Evolutionary conservation across 2,329 filamentous ascomycete genomes (phyloP).

Genomic region (Aspergillus sp.): DNA sequence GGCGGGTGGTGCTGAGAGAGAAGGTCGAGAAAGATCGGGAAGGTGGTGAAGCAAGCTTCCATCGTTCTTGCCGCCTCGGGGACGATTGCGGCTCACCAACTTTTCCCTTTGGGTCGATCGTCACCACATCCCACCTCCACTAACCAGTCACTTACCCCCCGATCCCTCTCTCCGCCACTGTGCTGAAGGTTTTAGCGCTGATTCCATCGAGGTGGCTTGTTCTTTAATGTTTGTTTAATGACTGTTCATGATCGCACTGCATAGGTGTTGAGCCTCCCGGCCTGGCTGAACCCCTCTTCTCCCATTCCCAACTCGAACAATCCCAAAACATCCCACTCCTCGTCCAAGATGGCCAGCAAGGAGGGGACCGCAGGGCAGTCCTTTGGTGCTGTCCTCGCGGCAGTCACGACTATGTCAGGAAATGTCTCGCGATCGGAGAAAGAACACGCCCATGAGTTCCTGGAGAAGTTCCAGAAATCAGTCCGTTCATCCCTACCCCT

Average conservation of each 20-base stretch:
- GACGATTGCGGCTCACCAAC: conserved; percentile 31
- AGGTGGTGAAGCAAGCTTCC: conserved; percentile 14
- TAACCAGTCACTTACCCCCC: conserved; percentile 12
- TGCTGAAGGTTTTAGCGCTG: conserved; percentile 5
- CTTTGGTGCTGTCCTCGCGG: conserved; percentile 83
- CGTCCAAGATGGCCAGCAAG: conserved; percentile 65
- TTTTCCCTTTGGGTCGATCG: conserved; percentile 31
- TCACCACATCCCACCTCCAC: conserved; percentile 30
- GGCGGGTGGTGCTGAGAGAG: conserved; percentile 7
- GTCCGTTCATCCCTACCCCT: conserved; percentile 56
- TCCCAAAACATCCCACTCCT: conserved; percentile 30
- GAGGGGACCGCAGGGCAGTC: conserved; percentile 63
- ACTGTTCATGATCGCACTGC: conserved; percentile 24
- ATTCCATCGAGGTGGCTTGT: conserved; percentile 10
- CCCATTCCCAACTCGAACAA: conserved; percentile 19
- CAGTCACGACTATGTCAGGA: conserved; percentile 86
- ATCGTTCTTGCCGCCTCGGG: conserved; percentile 16
- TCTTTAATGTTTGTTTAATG: conserved; percentile 23
- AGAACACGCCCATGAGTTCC: conserved; percentile 84
- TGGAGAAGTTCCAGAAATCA: conserved; percentile 97
- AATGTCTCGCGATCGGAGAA: conserved; percentile 80
- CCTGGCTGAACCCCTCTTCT: conserved; percentile 29
- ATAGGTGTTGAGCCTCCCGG: conserved; percentile 28
- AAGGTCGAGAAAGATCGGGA: conserved; percentile 17
- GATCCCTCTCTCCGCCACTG: conserved; percentile 1